Evolutionary conservation across 2,329 filamentous ascomycete genomes (phyloP).

Genomic region (Basipetospora sp.): DNA sequence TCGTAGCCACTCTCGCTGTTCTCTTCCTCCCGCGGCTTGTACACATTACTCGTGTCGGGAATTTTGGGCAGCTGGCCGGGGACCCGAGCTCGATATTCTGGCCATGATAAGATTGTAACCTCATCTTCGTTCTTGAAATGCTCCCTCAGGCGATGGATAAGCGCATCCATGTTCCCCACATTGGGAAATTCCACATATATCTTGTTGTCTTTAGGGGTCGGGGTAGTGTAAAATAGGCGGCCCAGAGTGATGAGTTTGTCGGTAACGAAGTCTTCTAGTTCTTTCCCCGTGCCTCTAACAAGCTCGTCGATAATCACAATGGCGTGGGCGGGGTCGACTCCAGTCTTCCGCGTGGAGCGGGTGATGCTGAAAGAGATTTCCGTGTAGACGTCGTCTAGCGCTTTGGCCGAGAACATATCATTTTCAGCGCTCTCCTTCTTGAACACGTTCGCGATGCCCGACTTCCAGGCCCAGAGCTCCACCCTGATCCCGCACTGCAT

Average conservation of each 20-base stretch:
- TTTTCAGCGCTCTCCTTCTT: neutral
- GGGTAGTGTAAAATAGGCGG: conserved; percentile 7
- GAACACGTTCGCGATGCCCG: conserved; percentile 11
- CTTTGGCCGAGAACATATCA: conserved; percentile 2
- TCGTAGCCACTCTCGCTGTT: neutral
- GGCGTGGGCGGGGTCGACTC: conserved; percentile 3
- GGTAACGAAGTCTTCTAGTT: neutral
- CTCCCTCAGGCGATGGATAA: conserved; percentile 1
- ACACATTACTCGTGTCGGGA: conserved; percentile 6
- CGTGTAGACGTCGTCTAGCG: conserved; percentile 4
- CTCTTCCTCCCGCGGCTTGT: conserved; percentile 1
- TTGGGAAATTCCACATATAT: conserved; percentile 10
- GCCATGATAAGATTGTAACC: conserved; percentile 8
- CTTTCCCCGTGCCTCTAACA: neutral
- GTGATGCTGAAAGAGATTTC: conserved; percentile 8
- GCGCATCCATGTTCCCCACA: conserved; percentile 3
- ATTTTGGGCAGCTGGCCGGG: neutral
- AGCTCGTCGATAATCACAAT: conserved; percentile 6
- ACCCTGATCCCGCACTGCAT: conserved; percentile 12
- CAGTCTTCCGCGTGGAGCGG: conserved; percentile 5
- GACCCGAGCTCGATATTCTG: conserved; percentile 4
- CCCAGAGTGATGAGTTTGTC: neutral
- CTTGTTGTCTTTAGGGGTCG: conserved; percentile 3
- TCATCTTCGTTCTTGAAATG: conserved; percentile 2
- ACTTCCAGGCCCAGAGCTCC: conserved; percentile 15